Conservation (phyloP, 2,329 filamentous ascomycete species). For the Fusarium torulosum region DNA sequence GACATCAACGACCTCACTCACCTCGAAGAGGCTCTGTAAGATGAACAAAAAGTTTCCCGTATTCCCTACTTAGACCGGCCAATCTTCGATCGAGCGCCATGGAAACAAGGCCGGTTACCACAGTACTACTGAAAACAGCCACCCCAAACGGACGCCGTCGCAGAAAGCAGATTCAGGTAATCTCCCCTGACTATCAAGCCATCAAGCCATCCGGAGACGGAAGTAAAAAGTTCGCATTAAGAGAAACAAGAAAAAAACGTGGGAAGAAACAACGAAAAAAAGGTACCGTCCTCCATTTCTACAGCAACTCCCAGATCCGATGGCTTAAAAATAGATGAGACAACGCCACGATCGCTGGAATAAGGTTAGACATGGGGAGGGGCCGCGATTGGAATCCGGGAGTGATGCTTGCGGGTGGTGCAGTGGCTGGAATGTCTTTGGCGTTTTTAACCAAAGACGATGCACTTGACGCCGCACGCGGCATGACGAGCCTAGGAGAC, state of each 20-base stretch:
- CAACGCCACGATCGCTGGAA: not conserved
- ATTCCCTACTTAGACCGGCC: not conserved
- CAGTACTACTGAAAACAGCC: conserved; percentile 22
- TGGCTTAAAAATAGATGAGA: conserved; percentile 1
- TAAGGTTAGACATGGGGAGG: not conserved
- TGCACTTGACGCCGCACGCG: conserved; percentile 26
- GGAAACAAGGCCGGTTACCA: conserved; percentile 13
- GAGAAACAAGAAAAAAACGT: conserved; percentile 1
- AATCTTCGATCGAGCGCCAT: not conserved
- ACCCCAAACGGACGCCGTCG: conserved; percentile 4
- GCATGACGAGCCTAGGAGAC: not conserved
- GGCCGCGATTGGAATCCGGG: conserved; percentile 7
- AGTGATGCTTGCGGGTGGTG: conserved; percentile 35
- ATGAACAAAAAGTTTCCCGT: not conserved
- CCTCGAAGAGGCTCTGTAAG: not conserved
- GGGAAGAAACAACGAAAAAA: not conserved
- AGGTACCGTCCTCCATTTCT: not conserved
- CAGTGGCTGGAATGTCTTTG: conserved; percentile 39
- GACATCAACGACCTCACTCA: not conserved
- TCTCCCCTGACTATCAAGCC: conserved; percentile 27
- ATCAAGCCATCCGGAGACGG: conserved; percentile 1
- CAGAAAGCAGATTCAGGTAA: conserved; percentile 6
- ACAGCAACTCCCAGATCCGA: not conserved
- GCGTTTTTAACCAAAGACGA: conserved; percentile 22
- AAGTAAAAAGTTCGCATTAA: not conserved